Evolutionary conservation across 192 early-diverging fungal species (phyloP).

Genomic region (Umbelopsis sp.): DNA sequence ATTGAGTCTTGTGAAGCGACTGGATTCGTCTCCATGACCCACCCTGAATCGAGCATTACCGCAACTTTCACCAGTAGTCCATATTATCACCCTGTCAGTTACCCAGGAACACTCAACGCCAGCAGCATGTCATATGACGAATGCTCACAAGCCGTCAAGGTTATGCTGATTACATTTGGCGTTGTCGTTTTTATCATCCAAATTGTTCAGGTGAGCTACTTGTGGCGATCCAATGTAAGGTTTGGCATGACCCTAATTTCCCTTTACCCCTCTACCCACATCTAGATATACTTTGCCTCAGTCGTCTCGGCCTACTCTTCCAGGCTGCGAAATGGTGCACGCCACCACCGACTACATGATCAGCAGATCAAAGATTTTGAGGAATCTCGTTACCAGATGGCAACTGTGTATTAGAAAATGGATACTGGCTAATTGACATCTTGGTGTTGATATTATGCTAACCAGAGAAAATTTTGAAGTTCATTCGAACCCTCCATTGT

Average conservation of each 20-base stretch:
- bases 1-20: constrained; percentile 24
- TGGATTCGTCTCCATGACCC: constrained; percentile 32
- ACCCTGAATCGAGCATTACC: constrained; percentile 19
- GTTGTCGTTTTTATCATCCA: constrained; percentile 27
- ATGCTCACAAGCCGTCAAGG: constrained; percentile 22
- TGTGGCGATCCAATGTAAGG: background rate
- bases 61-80: constrained; percentile 20
- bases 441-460: background rate
- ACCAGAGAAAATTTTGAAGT: background rate
- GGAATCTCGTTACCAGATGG: constrained; percentile 40
- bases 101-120: constrained; percentile 33
- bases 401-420: constrained; percentile 36
- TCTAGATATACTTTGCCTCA: constrained; percentile 35
- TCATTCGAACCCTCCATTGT: background rate
- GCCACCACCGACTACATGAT: constrained; percentile 41
- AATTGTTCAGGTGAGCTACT: constrained; percentile 33
- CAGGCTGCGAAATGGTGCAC: constrained; percentile 35
- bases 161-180: constrained; percentile 24
- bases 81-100: constrained; percentile 35
- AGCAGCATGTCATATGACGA: constrained; percentile 9
- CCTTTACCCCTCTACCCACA: background rate
- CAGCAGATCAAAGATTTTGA: constrained; percentile 48
- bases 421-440: too few species aligned
- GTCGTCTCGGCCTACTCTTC: constrained; percentile 35
- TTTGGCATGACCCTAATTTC: background rate